These are phyloP conservation scores for Artemisia tridentata DNA, from an alignment of 129 eudicot species.

Conservation along the genomic window DNA sequence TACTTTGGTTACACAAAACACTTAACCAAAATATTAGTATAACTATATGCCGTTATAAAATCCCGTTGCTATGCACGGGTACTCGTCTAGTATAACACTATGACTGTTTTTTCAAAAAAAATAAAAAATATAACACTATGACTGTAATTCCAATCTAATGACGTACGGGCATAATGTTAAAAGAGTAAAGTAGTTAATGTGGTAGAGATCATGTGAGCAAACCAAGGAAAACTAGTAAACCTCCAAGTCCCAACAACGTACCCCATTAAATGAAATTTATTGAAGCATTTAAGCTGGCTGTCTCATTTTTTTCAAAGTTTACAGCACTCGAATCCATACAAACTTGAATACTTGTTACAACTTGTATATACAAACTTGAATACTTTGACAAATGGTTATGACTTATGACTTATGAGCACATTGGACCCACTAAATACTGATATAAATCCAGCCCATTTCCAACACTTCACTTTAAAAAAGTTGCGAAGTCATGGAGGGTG, in stretches of 20 bases:
- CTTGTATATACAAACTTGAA: too few species aligned
- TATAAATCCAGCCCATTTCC: conserved; percentile 18
- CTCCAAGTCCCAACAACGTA: conserved; percentile 1
- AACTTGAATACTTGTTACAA: neutral
- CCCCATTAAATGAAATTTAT: conserved; percentile 20
- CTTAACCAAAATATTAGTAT: too few species aligned
- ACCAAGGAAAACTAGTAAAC: conserved; percentile 23
- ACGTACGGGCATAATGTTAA: too few species aligned
- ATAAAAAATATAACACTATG: too few species aligned
- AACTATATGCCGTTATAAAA: too few species aligned
- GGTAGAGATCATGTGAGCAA: conserved; percentile 26
- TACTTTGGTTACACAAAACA: too few species aligned
- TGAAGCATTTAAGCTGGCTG: conserved; percentile 29
- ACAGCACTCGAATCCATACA: neutral
- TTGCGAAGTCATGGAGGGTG: conserved; percentile 22
- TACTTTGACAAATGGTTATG: too few species aligned
- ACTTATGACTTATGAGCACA: neutral
- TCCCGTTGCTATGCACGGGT: too few species aligned
- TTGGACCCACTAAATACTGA: neutral
- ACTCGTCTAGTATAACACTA: too few species aligned
- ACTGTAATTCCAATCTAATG: too few species aligned
- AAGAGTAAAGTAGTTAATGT: too few species aligned
- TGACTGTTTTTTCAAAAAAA: too few species aligned
- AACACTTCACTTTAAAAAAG: neutral
- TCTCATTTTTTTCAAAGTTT: neutral